These are phyloP conservation scores for Rhododendron vialii DNA, from an alignment of 148 eudicot species.

Conservation along the genomic window DNA sequence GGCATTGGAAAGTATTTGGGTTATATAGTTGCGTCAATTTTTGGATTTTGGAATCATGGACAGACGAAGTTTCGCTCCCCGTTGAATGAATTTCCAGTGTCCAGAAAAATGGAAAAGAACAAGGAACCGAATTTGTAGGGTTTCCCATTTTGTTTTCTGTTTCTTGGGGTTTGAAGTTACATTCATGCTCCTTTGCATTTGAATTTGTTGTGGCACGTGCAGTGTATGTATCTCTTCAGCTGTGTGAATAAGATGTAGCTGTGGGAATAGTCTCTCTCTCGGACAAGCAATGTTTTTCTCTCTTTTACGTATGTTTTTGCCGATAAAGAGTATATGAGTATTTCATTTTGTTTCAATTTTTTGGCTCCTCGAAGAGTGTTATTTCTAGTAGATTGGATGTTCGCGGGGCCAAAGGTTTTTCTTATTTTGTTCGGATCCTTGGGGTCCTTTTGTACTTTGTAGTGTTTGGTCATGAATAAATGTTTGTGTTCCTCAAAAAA, in stretches of 20 bases:
- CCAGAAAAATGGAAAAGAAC: background rate
- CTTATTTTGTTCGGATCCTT: background rate
- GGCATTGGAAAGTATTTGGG: background rate
- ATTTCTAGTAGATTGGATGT: background rate
- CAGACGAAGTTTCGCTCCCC: background rate
- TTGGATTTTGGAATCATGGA: constrained; percentile 14
- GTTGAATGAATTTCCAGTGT: background rate
- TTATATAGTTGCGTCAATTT: constrained; percentile 2
- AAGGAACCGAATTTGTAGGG: background rate
- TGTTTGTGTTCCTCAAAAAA: too few relatives aligned
- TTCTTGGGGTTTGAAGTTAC: background rate
- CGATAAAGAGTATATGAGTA: background rate
- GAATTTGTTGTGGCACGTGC: background rate
- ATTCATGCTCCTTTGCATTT: background rate
- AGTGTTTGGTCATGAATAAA: too few relatives aligned
- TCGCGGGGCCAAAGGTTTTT: background rate
- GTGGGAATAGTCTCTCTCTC: background rate
- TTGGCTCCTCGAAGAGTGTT: background rate
- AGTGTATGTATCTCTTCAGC: background rate
- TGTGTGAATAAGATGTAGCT: background rate
- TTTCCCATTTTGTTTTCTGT: background rate
- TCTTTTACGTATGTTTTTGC: background rate
- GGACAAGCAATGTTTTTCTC: background rate
- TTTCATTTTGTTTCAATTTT: background rate
- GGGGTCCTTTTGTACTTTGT: too few relatives aligned